Conservation (phyloP, 148 eudicot species). For the Dianthus caryophyllus region DNA sequence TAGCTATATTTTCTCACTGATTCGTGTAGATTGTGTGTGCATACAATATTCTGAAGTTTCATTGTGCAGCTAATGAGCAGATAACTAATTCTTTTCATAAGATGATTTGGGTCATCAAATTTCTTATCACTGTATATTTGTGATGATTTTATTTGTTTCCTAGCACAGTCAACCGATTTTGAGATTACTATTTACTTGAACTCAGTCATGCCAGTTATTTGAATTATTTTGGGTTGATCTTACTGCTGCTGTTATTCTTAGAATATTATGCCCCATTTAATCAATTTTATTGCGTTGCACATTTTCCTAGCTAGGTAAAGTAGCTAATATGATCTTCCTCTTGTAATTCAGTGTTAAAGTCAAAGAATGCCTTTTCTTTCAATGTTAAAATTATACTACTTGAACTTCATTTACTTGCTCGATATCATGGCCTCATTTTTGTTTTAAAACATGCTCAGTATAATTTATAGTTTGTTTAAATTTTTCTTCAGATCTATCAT, state of each 20-base stretch:
- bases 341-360: neutral
- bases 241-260: too few relatives aligned
- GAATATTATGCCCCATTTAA: constrained; percentile 26
- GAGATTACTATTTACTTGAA: neutral
- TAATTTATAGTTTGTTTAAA: neutral
- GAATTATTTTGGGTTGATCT: too few relatives aligned
- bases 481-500: neutral
- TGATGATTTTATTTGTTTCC: neutral
- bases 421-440: neutral
- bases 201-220: too few relatives aligned
- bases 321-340: neutral
- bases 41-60: neutral
- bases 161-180: neutral
- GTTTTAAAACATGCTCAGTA: neutral
- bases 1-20: too few relatives aligned
- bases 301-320: constrained; percentile 25
- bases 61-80: neutral
- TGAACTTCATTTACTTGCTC: neutral
- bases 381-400: neutral
- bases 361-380: neutral
- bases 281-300: neutral
- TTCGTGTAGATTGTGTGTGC: too few relatives aligned
- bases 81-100: too few relatives aligned
- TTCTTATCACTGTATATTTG: constrained; percentile 9
- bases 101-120: neutral